Evolutionary conservation across 495 filamentous ascomycete species (phyloP), one percentile per base, ranked within the genome.

Genomic region (Trichoderma virens): DNA sequence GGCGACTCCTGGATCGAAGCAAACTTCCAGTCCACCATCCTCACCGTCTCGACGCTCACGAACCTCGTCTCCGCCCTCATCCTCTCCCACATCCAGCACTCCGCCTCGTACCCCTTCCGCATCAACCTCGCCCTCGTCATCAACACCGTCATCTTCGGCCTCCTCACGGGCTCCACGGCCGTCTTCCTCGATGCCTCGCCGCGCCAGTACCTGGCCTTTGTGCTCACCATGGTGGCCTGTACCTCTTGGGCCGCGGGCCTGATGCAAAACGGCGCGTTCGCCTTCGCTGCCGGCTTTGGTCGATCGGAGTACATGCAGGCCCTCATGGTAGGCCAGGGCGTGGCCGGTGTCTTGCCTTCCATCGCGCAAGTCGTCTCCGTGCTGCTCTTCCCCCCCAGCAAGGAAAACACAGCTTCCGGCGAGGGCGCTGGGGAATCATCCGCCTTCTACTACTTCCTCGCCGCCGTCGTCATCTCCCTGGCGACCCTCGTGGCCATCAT

Each of bases 261-360:
- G 63, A 90, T 88, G 71, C 94, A 97, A 76, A 98, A 98, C 73
- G 94, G 95, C 59, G 85, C 93, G 38, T 98, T 97, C 73, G 89
- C 95, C 7, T 97, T 92, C 70, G 92, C 90, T 13, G 83, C 91
- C 8, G 88, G 88, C 31, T 97, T 96, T 67, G 91, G 87, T 23
- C 75, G 88, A 61, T 84, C 88, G 18, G 87, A 91, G 68, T 98
- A 97, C 76, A 97, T 90, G 60, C 93, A 97, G 74, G 94, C 88
- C 23, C 92, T 98, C 73, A 98, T 99, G 95, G 86, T 86, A 28
- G 94, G 94, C 9, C 94, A 99, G 73, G 95, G 86, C 18, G 80
- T 98, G 7, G 92, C 94, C 1, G 94, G 94, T 35, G 93, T 99
- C 4, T 80, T 98, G 16, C 95, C 94, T 0, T 90, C 89, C 47